These are phyloP conservation scores for Nakazawaea ambrosiae DNA, from an alignment of 805 yeast genomes.

Conservation along the genomic window DNA sequence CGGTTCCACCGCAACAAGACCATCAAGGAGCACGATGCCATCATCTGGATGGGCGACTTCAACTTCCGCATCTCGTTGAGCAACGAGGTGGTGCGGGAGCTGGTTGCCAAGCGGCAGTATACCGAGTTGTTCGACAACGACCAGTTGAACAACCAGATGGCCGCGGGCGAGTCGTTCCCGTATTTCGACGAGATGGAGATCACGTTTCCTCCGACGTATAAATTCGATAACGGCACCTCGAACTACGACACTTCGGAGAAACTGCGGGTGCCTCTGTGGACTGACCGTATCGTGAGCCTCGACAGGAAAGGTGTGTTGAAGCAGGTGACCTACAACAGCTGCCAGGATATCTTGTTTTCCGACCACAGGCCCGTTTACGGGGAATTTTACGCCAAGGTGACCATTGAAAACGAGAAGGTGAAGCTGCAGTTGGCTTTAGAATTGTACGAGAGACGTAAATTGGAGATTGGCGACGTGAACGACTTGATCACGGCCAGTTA, in stretches of 20 bases:
- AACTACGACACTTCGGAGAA: slow-evolving; percentile 86
- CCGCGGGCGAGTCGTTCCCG: slow-evolving; percentile 62
- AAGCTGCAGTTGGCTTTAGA: slow-evolving; percentile 45
- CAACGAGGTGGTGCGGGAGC: slow-evolving; percentile 64
- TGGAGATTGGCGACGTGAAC: slow-evolving; percentile 36
- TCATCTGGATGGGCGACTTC: slow-evolving; percentile 93
- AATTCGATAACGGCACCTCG: slow-evolving; percentile 79
- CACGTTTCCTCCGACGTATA: slow-evolving; percentile 83
- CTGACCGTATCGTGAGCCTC: slow-evolving; percentile 73
- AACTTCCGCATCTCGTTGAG: slow-evolving; percentile 72
- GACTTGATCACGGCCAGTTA: slow-evolving; percentile 22
- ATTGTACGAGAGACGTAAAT: slow-evolving; percentile 43
- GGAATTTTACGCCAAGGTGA: slow-evolving; percentile 53
- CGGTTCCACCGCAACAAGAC: slow-evolving; percentile 70
- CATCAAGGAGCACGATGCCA: slow-evolving; percentile 78
- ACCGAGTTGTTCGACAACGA: slow-evolving; percentile 57
- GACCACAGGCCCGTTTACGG: slow-evolving; percentile 92
- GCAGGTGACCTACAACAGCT: slow-evolving; percentile 56
- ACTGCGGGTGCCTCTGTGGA: slow-evolving; percentile 93
- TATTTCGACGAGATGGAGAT: slow-evolving; percentile 73
- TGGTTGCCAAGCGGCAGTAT: slow-evolving; percentile 40
- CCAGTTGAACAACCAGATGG: slow-evolving; percentile 74
- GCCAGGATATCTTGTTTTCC: slow-evolving; percentile 54
- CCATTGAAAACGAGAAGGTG: slow-evolving; percentile 53
- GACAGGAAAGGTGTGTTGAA: slow-evolving; percentile 47